Conservation (phyloP, 805 yeast species). For the Candida awuae region DNA sequence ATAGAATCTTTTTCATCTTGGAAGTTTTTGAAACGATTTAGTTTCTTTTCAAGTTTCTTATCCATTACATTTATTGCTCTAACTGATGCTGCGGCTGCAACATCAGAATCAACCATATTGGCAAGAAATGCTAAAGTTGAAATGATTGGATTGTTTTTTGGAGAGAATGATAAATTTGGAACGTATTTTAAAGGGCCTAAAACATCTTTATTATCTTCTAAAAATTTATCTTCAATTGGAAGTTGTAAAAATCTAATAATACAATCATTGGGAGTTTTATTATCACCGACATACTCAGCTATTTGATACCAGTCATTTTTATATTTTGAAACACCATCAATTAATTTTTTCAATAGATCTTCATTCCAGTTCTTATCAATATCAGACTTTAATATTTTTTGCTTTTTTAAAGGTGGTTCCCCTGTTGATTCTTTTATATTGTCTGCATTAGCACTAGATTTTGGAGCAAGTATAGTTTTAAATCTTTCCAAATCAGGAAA, state of each 20-base stretch:
- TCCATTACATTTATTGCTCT: constrained; percentile 49
- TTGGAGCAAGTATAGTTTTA: constrained; percentile 13
- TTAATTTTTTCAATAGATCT: constrained; percentile 50
- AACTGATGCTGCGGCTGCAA: constrained; percentile 72
- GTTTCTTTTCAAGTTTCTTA: constrained; percentile 33
- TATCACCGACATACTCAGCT: constrained; percentile 53
- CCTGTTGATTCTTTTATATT: neutral
- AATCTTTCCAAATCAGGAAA: constrained; percentile 27
- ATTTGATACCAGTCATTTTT: constrained; percentile 77
- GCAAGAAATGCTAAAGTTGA: constrained; percentile 87
- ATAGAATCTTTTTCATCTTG: constrained; percentile 5
- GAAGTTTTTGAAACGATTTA: constrained; percentile 21
- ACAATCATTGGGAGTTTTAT: constrained; percentile 68
- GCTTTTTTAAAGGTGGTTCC: constrained; percentile 18
- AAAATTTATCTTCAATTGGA: constrained; percentile 72
- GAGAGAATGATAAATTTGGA: constrained; percentile 75
- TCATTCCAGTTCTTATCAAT: constrained; percentile 53
- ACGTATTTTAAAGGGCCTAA: constrained; percentile 75
- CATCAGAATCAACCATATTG: constrained; percentile 75
- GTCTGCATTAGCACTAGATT: neutral
- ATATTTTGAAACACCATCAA: constrained; percentile 53
- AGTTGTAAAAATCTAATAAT: constrained; percentile 68
- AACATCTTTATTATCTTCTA: constrained; percentile 38
- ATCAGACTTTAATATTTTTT: constrained; percentile 28
- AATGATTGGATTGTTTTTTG: constrained; percentile 87